phyloP scores from a whole-genome alignment of 176 grass and related monocot genomes.

The Oryza glumipatula region DNA sequence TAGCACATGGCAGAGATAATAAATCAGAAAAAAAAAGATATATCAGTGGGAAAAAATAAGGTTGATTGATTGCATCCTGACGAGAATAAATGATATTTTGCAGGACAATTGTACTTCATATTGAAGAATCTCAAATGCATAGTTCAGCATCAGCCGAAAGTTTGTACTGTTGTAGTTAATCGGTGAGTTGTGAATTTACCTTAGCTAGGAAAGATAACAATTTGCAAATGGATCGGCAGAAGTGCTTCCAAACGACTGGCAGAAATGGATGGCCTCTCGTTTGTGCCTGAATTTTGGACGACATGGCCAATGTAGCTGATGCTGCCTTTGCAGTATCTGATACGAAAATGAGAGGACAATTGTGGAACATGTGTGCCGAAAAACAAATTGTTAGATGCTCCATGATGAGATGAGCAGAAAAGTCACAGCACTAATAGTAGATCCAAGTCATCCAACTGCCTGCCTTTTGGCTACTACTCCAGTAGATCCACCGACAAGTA shows the following conservation, averaged over 20 bases:
- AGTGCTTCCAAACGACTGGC: neutral
- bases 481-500: conserved; percentile 44
- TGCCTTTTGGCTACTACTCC: neutral
- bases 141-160: neutral
- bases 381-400: conserved; percentile 28
- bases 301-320: neutral
- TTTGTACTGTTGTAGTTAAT: neutral
- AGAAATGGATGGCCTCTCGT: neutral
- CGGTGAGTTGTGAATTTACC: neutral
- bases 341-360: neutral
- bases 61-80: conserved; percentile 16
- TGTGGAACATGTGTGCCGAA: neutral
- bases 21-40: neutral
- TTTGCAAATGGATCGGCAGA: neutral
- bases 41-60: neutral
- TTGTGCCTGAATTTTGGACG: neutral
- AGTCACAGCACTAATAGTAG: conserved; percentile 15
- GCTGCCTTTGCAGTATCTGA: neutral
- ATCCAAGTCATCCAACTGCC: conserved; percentile 1
- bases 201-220: neutral
- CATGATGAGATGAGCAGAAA: neutral
- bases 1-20: neutral
- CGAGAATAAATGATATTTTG: conserved; percentile 21
- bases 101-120: conserved; percentile 17
- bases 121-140: neutral